Base-by-base conservation (phyloP, 306 rosid genomes). In the Macrotyloma uniflorum region DNA sequence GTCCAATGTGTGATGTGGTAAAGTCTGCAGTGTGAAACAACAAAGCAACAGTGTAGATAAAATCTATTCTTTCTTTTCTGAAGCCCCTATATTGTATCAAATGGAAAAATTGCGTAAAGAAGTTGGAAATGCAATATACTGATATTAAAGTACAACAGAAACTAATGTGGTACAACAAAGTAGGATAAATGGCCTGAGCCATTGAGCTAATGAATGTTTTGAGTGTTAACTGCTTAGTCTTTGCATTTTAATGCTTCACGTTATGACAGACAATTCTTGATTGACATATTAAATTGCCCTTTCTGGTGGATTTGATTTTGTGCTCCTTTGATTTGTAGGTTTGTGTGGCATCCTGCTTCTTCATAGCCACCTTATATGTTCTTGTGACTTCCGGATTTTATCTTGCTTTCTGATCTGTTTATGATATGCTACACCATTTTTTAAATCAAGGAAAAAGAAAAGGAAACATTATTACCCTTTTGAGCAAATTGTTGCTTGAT, bases 301-400 rank as follows among this genome's bases (percentile, higher is more conserved):
- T 46, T 80, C 55, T 35, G 32, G 42, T 42, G 20, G 23, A 78
- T 59, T 8, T 66, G 43, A 82, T 83, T 36, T 32, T 32, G 7
- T 59, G 49, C 19, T 58, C 36, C 45, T 72, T 72, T 83, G 75
- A 75, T 71, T 83, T 85, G 81, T 69, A 83, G 87, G 78, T 76
- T 33, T 67, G 81, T 69, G 36, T 3, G 58, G 78, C 71, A 20
- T 18, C 70, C 40, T 46, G 66, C 79, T 46, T 84, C 57, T 57
- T 67, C 78, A 46, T 30, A n/a, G n/a, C 30, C 69, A 23, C 65
- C 83, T 7, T 33, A 76, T 74, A 76, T 75, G 75, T 78, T 77
- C 58, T 43, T 70, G 61, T 42, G 23, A 67, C 68, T 74, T 13
- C 40, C 3, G 13, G 76, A 70, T 79, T 70, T 35, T 78, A 53